Base-by-base conservation (phyloP, 306 rosid genomes). In the Vigna hirtella region DNA sequence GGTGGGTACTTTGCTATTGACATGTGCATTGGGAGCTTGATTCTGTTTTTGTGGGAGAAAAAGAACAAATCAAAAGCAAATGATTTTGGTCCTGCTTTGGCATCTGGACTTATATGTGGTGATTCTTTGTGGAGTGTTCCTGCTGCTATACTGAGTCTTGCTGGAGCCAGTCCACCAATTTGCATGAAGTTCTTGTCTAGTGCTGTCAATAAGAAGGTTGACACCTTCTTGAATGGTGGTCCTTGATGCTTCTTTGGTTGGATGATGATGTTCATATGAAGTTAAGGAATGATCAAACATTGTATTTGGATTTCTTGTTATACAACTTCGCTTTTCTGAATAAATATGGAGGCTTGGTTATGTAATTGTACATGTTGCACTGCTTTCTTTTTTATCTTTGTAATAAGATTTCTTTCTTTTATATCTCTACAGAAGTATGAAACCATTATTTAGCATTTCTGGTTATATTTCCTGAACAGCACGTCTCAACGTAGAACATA, bases 101-200 rank as follows among this genome's bases (percentile, higher is more conserved):
- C 93, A 6, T 88, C 93, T 16, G 93, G 97, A 12, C 88, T 88
- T 52, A 90, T 92, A 1, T 90, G 95, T 43, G 95, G 97, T 3
- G 91, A 92, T 6, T 90, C 95, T 4, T 75, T 90, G 82, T 92
- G 95, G 93, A 86, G 93, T 24, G 83, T 92, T 70, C 97, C 95
- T 0, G 88, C 93, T 47, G 91, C 93, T 38, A 66, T 90, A 15
- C 86, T 92, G 2, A 53, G 93, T 34, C 83, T 92, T 18, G 86
- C 77, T 1, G 84, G 86, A 28, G 72, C 76, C 4, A 84, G 70
- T 0, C 80, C 97, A 61, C 97, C 97, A 4, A 88, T 92, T 32
- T 90, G 93, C 85, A 92, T 90, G 97, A 88, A 84, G 86, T 92
- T 92, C 59, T 65, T 90, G 0, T 82, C 91, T 57, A 72, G 80